A percentile compares a stretch with the other conserved stretches of the same genome.
Evolutionary conservation across 1,139 yeast species (phyloP).

Genomic region (Yamadazyma membranifaciens): DNA sequence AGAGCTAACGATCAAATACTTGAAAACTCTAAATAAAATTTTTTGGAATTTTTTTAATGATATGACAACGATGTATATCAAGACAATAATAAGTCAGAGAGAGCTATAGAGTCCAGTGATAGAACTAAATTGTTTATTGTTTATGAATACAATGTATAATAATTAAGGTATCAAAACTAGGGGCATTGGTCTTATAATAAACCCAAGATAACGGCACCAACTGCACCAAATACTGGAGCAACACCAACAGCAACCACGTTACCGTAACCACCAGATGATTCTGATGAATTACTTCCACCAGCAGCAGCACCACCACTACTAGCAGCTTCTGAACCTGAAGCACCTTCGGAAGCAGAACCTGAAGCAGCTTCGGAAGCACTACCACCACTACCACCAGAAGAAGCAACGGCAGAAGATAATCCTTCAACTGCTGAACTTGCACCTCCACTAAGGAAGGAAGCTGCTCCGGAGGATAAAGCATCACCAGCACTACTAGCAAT

Average conservation of each 20-base stretch:
- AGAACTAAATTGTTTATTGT: background rate
- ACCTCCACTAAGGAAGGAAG: background rate
- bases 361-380: slow-evolving; percentile 2
- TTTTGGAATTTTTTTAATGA: no score
- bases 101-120: no score
- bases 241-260: slow-evolving; percentile 5
- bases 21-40: no score
- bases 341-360: slow-evolving; percentile 1
- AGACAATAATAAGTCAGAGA: no score
- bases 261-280: slow-evolving; percentile 3
- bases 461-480: background rate
- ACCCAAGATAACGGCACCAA: slow-evolving; percentile 12
- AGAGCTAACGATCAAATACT: no score
- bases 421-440: slow-evolving; percentile 1
- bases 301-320: slow-evolving; percentile 4
- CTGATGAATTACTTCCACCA: slow-evolving; percentile 5
- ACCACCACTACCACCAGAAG: slow-evolving; percentile 2
- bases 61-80: no score
- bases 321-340: slow-evolving; percentile 4
- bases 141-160: no score
- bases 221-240: slow-evolving; percentile 7
- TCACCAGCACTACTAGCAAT: slow-evolving; percentile 1
- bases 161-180: no score
- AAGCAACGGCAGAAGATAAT: slow-evolving; percentile 2
- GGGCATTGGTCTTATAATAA: slow-evolving; percentile 7